These are phyloP conservation scores for Amaranthus hypochondriacus DNA, from an alignment of 148 eudicot species.

Conservation along the genomic window DNA sequence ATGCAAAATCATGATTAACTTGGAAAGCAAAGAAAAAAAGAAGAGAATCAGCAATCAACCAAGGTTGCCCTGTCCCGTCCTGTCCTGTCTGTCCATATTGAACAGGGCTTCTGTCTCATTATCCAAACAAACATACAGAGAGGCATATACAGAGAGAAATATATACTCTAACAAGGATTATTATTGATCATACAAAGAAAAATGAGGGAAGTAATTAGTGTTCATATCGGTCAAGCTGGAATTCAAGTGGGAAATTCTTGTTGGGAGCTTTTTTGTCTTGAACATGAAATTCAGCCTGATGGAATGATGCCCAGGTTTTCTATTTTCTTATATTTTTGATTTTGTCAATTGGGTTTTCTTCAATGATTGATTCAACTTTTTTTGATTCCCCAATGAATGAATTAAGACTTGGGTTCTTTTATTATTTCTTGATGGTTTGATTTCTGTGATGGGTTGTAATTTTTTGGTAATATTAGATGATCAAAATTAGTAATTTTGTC, in stretches of 20 bases:
- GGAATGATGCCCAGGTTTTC: slow-evolving; percentile 51
- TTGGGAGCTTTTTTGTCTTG: slow-evolving; percentile 59
- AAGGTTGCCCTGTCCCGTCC: neutral
- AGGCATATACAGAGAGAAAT: neutral
- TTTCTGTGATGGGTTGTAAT: neutral
- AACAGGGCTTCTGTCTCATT: slow-evolving; percentile 12
- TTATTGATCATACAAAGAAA: slow-evolving; percentile 4
- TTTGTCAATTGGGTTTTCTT: neutral
- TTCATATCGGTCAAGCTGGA: slow-evolving; percentile 59
- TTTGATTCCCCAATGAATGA: neutral
- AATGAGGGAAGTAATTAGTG: slow-evolving; percentile 49
- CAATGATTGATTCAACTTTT: neutral
- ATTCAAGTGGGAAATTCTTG: slow-evolving; percentile 63
- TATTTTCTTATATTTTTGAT: neutral
- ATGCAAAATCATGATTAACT: neutral
- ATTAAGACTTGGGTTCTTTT: neutral
- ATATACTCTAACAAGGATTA: neutral
- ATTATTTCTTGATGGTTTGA: neutral
- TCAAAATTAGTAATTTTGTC: neutral
- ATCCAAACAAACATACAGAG: neutral
- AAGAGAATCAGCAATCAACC: neutral
- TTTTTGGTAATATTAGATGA: neutral
- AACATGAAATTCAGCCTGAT: slow-evolving; percentile 58
- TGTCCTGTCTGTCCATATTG: slow-evolving; percentile 26
- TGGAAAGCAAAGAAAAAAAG: neutral